Percentiles rank a stretch among this genome's conserved stretches.
Conservation (phyloP, 1,284 basidiomycete genomes). For the Ustilago lituana region DNA sequence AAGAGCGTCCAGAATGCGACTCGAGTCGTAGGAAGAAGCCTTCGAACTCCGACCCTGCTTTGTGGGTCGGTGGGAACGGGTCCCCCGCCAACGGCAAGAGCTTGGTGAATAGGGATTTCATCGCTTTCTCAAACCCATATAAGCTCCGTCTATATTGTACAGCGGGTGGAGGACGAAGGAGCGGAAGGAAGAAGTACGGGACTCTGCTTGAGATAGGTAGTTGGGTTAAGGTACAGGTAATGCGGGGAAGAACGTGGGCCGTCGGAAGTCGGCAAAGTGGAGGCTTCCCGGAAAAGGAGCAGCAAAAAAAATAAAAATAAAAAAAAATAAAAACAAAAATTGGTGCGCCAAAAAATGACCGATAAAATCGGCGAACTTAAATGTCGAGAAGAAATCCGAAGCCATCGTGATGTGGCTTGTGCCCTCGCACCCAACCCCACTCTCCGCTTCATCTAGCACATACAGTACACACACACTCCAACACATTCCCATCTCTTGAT, state of each 20-base stretch:
- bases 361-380: slow-evolving; percentile 8
- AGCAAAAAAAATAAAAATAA: no score
- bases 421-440: neutral
- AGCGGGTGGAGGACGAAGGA: neutral
- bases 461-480: no score
- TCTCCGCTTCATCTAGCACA: no score
- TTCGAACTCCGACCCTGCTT: slow-evolving; percentile 45
- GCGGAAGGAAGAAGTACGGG: no score
- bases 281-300: slow-evolving; percentile 3
- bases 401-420: slow-evolving; percentile 5
- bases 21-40: slow-evolving; percentile 44
- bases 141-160: neutral
- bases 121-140: neutral
- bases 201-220: no score
- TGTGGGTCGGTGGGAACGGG: slow-evolving; percentile 43
- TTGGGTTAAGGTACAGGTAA: neutral
- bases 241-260: slow-evolving; percentile 5
- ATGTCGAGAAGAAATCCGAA: neutral
- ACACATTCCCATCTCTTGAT: no score
- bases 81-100: slow-evolving; percentile 30
- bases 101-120: slow-evolving; percentile 8
- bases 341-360: neutral
- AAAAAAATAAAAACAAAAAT: no score
- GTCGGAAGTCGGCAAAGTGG: slow-evolving; percentile 32
- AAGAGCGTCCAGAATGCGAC: slow-evolving; percentile 36